Base-by-base conservation (phyloP, 495 filamentous ascomycete species). In the Diplogelasinospora grovesii region DNA sequence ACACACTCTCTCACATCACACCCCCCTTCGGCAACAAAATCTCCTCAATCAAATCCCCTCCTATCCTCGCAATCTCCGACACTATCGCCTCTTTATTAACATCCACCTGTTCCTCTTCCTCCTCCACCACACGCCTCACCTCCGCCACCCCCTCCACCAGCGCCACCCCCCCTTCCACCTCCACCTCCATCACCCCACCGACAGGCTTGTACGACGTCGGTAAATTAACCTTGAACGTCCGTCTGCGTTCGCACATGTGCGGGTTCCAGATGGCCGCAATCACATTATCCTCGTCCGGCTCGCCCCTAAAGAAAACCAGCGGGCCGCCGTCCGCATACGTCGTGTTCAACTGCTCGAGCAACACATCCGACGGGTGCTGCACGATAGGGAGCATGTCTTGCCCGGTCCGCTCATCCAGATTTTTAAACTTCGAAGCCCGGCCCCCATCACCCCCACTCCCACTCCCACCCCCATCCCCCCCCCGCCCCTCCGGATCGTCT, bases 201-300 rank as follows among this genome's bases (percentile, higher is more conserved):
- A 59, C 52, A 13, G 83, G 78, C 21, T 67, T 73, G 7, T 85
- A 84, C 22, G 83, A 85, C 44, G 81, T 83, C 1, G 78, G 65
- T 47, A 84, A 59, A 31, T 81, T 83, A 37, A 85, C 60, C 45
- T 75, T 87, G 66, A 85, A 89, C 3, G 63, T 49, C 47, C 79
- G 69, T 11, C 40, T 44, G 36, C 57, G 56, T n/a, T n/a, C n/a
- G n/a, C n/a, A n/a, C 7, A 72, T 62, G 41, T 70, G 68, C 4
- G 87, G 88, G 49, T 84, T 90, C 89, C 89, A 96, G 36, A 96
- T 56, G 1, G 81, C 88, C 3, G 77, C 82, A 53, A 96, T 78
- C 1, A 79, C 60, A 29, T 61, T 54, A 28, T 78, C 73, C 1
- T 70, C 65, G n/a, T n/a, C n/a, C 11, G 69, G 55, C 5, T 61